A percentile compares a stretch with the other conserved stretches of the same genome.
These are phyloP conservation scores for Litchi chinensis DNA, from an alignment of 345 rosid genomes.

Conservation along the genomic window DNA sequence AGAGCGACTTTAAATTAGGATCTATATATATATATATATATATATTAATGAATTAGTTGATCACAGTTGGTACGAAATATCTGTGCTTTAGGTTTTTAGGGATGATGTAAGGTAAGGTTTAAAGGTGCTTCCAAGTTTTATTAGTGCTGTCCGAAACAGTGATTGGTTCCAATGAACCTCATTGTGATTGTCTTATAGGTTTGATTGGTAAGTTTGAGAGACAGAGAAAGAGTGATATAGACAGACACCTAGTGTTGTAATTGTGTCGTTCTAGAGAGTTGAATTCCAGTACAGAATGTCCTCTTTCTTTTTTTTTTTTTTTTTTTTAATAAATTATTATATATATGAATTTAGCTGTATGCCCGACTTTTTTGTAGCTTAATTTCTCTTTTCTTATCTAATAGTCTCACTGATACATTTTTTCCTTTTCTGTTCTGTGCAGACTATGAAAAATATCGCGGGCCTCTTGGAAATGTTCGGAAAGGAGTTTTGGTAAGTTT, in stretches of 20 bases:
- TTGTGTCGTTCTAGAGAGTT: neutral
- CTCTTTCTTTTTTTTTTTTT: neutral
- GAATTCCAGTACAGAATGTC: neutral
- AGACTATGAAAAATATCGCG: constrained; percentile 86
- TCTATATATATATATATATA: neutral
- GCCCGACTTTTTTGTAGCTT: neutral
- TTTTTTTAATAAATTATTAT: too few species aligned
- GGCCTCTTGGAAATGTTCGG: constrained; percentile 92
- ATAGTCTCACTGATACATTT: constrained; percentile 3
- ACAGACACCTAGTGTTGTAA: neutral
- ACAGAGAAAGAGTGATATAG: neutral
- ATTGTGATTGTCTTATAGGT: neutral
- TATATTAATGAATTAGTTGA: neutral
- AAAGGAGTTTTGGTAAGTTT: constrained; percentile 95
- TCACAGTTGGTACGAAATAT: neutral
- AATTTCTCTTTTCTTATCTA: neutral
- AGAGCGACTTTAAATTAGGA: neutral
- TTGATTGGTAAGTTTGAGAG: neutral
- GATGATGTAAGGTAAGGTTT: neutral
- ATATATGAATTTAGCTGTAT: neutral
- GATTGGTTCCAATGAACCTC: neutral
- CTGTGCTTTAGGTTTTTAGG: neutral
- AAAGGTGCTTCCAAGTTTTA: constrained; percentile 1
- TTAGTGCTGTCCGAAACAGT: neutral
- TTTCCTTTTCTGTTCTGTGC: constrained; percentile 24